phyloP scores from a whole-genome alignment of 140 eudicot species.

The Flaveria floridana region DNA sequence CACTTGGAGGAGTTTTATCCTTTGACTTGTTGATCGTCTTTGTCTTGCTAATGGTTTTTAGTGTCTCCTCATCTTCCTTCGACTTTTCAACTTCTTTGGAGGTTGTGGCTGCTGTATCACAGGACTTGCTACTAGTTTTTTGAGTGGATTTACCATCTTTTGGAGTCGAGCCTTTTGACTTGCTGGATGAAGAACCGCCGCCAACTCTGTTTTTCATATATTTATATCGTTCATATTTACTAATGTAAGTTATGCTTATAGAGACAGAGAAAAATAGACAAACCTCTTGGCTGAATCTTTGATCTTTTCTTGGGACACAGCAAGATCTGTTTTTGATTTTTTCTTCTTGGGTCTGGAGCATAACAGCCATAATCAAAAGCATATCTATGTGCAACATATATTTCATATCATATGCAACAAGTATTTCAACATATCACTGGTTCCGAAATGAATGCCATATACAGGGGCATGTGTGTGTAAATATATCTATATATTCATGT shows the following conservation, averaged over 20 bases:
- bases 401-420: not conserved
- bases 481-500: not conserved
- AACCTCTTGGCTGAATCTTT: slow-evolving; percentile 55
- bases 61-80: slow-evolving; percentile 42
- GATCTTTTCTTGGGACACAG: slow-evolving; percentile 39
- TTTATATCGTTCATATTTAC: slow-evolving; percentile 17
- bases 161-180: slow-evolving; percentile 27
- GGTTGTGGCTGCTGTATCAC: slow-evolving; percentile 28
- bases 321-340: slow-evolving; percentile 47
- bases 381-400: not conserved
- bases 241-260: not conserved
- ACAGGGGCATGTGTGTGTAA: not conserved
- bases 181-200: slow-evolving; percentile 43
- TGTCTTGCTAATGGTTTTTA: slow-evolving; percentile 39
- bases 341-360: slow-evolving; percentile 53
- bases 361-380: not conserved
- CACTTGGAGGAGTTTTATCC: slow-evolving; percentile 47
- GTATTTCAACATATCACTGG: too few species aligned
- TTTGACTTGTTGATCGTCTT: slow-evolving; percentile 44
- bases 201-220: slow-evolving; percentile 26
- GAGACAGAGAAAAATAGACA: slow-evolving; percentile 4
- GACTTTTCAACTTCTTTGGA: slow-evolving; percentile 30
- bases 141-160: slow-evolving; percentile 35
- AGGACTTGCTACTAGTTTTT: slow-evolving; percentile 34
- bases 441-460: too few species aligned